A percentile compares a stretch with the other conserved stretches of the same genome.
Conservation (phyloP, 2,329 filamentous ascomycete species). For the Pseudogymnoascus sp. region DNA sequence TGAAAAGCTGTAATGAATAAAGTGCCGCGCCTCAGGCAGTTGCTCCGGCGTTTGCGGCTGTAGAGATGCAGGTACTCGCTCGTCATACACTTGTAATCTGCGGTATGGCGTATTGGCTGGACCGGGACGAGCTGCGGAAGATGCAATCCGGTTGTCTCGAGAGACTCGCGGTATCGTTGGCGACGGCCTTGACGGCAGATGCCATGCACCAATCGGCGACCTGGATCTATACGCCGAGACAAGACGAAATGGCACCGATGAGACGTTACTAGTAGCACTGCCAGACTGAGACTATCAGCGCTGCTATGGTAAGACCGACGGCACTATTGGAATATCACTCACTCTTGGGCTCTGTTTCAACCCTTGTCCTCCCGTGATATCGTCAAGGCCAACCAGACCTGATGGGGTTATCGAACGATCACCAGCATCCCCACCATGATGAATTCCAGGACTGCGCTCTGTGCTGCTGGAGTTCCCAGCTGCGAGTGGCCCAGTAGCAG, state of each 20-base stretch:
- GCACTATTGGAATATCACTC: conserved; percentile 10
- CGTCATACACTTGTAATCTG: conserved; percentile 37
- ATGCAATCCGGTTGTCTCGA: conserved; percentile 11
- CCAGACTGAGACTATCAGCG: conserved; percentile 5
- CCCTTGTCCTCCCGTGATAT: neutral
- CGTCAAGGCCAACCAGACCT: neutral
- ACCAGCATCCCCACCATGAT: neutral
- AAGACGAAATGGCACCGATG: conserved; percentile 5
- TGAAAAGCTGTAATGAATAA: conserved; percentile 34
- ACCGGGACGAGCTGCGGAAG: conserved; percentile 12
- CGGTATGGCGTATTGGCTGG: conserved; percentile 21
- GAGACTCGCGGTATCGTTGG: conserved; percentile 5
- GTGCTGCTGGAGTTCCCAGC: neutral
- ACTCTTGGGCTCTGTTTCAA: neutral
- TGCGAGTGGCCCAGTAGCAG: conserved; percentile 17
- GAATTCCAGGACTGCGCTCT: neutral
- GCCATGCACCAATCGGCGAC: conserved; percentile 6
- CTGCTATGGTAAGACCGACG: neutral
- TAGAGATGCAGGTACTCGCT: conserved; percentile 33
- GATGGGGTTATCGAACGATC: neutral
- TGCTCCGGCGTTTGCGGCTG: conserved; percentile 44
- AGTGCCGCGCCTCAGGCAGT: conserved; percentile 40
- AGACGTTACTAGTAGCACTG: conserved; percentile 7
- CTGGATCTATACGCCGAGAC: conserved; percentile 10
- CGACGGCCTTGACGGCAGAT: conserved; percentile 1